phyloP scores from a whole-genome alignment of 805 yeast species.

The Saccharomyces eubayanus region DNA sequence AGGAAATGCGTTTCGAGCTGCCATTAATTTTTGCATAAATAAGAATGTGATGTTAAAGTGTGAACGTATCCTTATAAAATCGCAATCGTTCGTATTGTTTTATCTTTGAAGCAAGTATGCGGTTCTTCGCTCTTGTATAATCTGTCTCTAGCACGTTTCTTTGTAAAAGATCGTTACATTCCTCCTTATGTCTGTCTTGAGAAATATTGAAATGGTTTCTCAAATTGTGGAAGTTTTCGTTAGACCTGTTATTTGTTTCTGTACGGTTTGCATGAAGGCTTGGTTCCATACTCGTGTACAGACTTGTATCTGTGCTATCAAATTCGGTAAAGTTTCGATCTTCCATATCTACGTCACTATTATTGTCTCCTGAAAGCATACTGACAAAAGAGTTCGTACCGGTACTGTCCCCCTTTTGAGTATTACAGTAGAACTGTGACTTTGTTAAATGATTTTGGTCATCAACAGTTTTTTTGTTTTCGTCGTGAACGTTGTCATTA shows the following conservation, averaged over 20 bases:
- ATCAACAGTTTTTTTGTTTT: neutral
- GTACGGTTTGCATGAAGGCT: neutral
- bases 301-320: slow-evolving; percentile 27
- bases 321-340: slow-evolving; percentile 12
- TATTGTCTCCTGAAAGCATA: slow-evolving; percentile 11
- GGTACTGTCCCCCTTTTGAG: neutral
- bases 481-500: neutral
- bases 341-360: slow-evolving; percentile 25
- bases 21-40: too few species aligned
- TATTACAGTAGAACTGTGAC: neutral
- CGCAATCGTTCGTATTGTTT: slow-evolving; percentile 21
- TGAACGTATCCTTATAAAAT: slow-evolving; percentile 23
- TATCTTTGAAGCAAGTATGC: slow-evolving; percentile 14
- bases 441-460: neutral
- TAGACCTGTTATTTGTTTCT: neutral
- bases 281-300: slow-evolving; percentile 13
- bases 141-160: slow-evolving; percentile 10
- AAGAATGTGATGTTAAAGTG: slow-evolving; percentile 7
- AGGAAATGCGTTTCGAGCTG: too few species aligned
- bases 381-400: slow-evolving; percentile 15
- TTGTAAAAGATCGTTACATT: slow-evolving; percentile 4
- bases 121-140: slow-evolving; percentile 14
- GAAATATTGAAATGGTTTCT: neutral
- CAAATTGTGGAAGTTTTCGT: neutral
- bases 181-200: neutral